A percentile compares a stretch with the other conserved stretches of the same genome.
These are phyloP conservation scores for Citrus unshiu DNA, from an alignment of 345 rosid genomes.

Conservation along the genomic window DNA sequence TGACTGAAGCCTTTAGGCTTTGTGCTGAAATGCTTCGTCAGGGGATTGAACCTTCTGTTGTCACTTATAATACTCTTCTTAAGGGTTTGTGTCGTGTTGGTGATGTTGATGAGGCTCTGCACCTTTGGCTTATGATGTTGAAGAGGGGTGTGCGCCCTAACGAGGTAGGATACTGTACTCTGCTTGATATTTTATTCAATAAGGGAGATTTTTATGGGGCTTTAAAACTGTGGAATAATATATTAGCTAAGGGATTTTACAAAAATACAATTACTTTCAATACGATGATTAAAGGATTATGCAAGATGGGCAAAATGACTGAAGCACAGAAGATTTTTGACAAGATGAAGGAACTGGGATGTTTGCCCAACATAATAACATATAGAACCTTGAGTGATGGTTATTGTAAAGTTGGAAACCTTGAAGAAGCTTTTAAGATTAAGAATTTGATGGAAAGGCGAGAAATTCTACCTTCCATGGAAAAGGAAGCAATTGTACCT, in stretches of 20 bases:
- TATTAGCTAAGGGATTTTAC: slow-evolving; percentile 59
- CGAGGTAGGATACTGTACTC: slow-evolving; percentile 60
- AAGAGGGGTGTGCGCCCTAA: slow-evolving; percentile 44
- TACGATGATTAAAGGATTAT: slow-evolving; percentile 69
- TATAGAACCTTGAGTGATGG: slow-evolving; percentile 69
- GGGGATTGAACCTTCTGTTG: slow-evolving; percentile 46
- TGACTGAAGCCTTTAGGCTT: slow-evolving; percentile 55
- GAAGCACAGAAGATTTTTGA: slow-evolving; percentile 63
- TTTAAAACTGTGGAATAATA: slow-evolving; percentile 57
- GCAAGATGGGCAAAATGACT: slow-evolving; percentile 60
- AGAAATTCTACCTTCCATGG: slow-evolving; percentile 47
- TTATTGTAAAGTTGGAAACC: slow-evolving; percentile 63
- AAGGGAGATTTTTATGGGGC: slow-evolving; percentile 61
- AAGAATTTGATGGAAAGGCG: slow-evolving; percentile 45
- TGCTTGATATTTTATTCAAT: slow-evolving; percentile 71
- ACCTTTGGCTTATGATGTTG: slow-evolving; percentile 64
- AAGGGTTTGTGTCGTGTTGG: slow-evolving; percentile 61
- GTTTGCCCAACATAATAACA: slow-evolving; percentile 66
- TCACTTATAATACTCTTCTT: slow-evolving; percentile 75
- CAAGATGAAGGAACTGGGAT: slow-evolving; percentile 53
- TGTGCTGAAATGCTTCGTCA: slow-evolving; percentile 47
- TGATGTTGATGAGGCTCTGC: slow-evolving; percentile 52
- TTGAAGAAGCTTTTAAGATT: slow-evolving; percentile 59
- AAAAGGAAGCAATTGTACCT: slow-evolving; percentile 43
- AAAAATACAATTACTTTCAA: slow-evolving; percentile 55